Percentiles rank a stretch among this genome's conserved stretches.
Conservation (phyloP, 2,329 filamentous ascomycete species). For the Thielaviopsis ethacetica region DNA sequence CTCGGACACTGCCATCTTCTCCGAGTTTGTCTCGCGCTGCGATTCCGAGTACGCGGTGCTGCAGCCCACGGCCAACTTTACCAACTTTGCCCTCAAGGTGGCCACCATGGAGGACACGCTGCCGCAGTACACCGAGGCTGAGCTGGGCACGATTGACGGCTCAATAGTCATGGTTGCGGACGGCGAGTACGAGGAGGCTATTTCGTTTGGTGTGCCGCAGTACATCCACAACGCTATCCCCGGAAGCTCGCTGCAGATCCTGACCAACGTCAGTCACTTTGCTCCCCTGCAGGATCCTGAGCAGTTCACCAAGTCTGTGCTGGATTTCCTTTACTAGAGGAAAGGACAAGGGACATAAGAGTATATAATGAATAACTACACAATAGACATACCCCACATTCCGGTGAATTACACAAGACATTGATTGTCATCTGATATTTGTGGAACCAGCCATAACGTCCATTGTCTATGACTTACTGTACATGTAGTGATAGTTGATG, state of each 20-base stretch:
- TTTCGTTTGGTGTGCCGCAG: constrained; percentile 22
- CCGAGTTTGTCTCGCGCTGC: constrained; percentile 21
- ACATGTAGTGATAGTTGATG: no score
- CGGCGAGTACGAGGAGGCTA: constrained; percentile 22
- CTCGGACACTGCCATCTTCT: constrained; percentile 19
- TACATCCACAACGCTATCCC: constrained; percentile 21
- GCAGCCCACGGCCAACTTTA: constrained; percentile 23
- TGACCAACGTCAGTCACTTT: constrained; percentile 26
- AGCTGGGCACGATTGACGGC: constrained; percentile 18
- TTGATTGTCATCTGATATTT: no score
- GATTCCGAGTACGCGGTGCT: constrained; percentile 20
- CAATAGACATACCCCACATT: no score
- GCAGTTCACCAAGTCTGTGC: constrained; percentile 19
- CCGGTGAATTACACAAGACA: no score
- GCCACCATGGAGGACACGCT: constrained; percentile 21
- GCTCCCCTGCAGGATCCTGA: constrained; percentile 25
- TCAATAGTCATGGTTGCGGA: constrained; percentile 18
- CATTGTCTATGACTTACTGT: no score
- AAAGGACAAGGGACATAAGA: not conserved
- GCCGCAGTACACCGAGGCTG: constrained; percentile 18
- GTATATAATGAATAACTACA: no score
- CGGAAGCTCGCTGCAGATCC: constrained; percentile 21
- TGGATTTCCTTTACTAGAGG: constrained; percentile 16
- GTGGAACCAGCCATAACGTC: no score
- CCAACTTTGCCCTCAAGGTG: constrained; percentile 22